Conservation (phyloP, 495 filamentous ascomycete species). For the Hypoxylon crocopeplum region DNA sequence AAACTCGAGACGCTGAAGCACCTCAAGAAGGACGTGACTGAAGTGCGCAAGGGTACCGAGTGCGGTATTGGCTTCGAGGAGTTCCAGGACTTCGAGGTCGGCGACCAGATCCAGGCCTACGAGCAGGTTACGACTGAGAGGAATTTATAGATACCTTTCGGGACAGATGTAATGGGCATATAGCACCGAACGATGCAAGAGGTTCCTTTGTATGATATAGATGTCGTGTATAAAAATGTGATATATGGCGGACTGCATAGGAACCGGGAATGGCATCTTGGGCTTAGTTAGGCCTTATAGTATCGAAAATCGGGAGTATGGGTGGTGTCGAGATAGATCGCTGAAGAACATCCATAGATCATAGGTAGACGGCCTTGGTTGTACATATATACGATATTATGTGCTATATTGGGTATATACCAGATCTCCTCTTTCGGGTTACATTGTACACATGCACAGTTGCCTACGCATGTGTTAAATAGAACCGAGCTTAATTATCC, state of each 20-base stretch:
- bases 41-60: conserved; percentile 90
- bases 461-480: no score
- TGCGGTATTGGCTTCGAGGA: conserved; percentile 87
- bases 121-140: conserved; percentile 80
- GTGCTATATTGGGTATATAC: neutral
- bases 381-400: neutral
- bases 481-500: no score
- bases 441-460: neutral
- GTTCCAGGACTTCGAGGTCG: conserved; percentile 78
- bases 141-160: conserved; percentile 60
- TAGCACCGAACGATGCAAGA: no score
- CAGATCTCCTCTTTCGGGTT: conserved; percentile 2
- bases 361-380: neutral
- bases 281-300: no score
- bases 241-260: neutral
- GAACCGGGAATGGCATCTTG: no score
- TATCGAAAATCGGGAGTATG: no score
- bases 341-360: no score
- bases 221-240: neutral
- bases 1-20: conserved; percentile 82
- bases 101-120: conserved; percentile 86
- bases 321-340: no score
- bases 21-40: conserved; percentile 85
- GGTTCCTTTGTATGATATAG: conserved; percentile 37
- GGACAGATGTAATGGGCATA: no score